Conservation (phyloP, 2,329 filamentous ascomycete species). For the Colletotrichum eleusines region DNA sequence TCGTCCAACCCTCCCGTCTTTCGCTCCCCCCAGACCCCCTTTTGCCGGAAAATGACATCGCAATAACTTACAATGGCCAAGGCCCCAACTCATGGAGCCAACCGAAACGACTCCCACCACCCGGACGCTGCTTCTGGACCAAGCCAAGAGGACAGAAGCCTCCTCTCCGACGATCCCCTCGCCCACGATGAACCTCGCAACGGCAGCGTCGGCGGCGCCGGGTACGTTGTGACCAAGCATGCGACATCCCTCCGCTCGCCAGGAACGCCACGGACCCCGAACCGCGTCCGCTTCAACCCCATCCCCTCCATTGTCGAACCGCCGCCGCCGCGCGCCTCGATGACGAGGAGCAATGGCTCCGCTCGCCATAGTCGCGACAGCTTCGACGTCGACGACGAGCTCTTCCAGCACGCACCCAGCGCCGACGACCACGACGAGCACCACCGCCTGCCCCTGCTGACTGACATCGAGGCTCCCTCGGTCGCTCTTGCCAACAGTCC, state of each 20-base stretch:
- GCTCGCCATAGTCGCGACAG: conserved; percentile 35
- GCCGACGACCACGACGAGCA: conserved; percentile 37
- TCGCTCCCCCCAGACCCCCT: background rate
- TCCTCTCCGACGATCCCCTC: conserved; percentile 44
- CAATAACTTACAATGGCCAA: conserved; percentile 44
- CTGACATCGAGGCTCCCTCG: conserved; percentile 85
- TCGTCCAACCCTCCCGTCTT: background rate
- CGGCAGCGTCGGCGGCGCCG: conserved; percentile 29
- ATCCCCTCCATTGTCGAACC: conserved; percentile 57
- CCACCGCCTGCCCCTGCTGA: conserved; percentile 79
- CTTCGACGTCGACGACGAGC: conserved; percentile 42
- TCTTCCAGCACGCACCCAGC: conserved; percentile 36
- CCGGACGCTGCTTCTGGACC: conserved; percentile 28
- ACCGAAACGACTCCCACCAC: conserved; percentile 40
- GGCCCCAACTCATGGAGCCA: conserved; percentile 42
- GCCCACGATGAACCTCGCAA: conserved; percentile 34
- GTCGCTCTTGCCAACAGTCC: conserved; percentile 73
- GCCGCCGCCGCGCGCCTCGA: conserved; percentile 35
- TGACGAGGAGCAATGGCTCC: conserved; percentile 35
- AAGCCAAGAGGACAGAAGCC: conserved; percentile 44
- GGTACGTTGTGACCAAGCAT: conserved; percentile 30
- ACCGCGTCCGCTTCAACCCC: conserved; percentile 81
- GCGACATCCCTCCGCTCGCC: conserved; percentile 43
- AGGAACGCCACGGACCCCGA: conserved; percentile 71
- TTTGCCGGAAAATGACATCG: conserved; percentile 41